These are phyloP conservation scores for Poterioochromonas sp. DNA, from an alignment of 352 stramenopile genomes.

Conservation along the genomic window DNA sequence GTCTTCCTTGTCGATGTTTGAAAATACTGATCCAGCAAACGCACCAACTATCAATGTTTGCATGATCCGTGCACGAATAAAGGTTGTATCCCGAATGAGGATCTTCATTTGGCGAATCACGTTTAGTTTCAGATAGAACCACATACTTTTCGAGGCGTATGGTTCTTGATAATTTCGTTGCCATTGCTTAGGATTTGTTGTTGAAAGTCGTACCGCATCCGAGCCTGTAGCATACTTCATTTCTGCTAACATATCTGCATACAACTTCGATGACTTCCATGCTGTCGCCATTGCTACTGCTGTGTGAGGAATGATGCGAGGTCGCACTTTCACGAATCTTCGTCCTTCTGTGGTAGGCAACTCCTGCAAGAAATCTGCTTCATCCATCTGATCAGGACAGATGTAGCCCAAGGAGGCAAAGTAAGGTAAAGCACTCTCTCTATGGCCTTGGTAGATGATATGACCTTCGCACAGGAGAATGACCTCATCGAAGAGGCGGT, in stretches of 20 bases:
- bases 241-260: neutral
- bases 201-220: constrained; percentile 24
- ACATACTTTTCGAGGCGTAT: constrained; percentile 32
- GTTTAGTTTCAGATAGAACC: constrained; percentile 4
- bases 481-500: constrained; percentile 88
- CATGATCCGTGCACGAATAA: constrained; percentile 53
- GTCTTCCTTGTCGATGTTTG: constrained; percentile 38
- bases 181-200: constrained; percentile 36
- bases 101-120: neutral
- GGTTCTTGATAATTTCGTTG: constrained; percentile 39
- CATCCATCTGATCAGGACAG: constrained; percentile 52
- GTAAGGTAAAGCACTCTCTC: constrained; percentile 59
- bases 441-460: constrained; percentile 76
- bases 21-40: constrained; percentile 32
- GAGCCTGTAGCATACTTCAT: neutral
- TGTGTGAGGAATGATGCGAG: constrained; percentile 19
- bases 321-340: constrained; percentile 44
- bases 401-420: constrained; percentile 63
- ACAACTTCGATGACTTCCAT: constrained; percentile 10
- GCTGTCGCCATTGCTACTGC: constrained; percentile 29
- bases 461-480: constrained; percentile 80
- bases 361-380: constrained; percentile 79
- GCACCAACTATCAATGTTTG: constrained; percentile 49
- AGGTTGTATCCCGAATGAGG: neutral
- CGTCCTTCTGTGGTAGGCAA: constrained; percentile 53